phyloP scores from a whole-genome alignment of 257 asterid species.

The Paraleonurus japonicus region DNA sequence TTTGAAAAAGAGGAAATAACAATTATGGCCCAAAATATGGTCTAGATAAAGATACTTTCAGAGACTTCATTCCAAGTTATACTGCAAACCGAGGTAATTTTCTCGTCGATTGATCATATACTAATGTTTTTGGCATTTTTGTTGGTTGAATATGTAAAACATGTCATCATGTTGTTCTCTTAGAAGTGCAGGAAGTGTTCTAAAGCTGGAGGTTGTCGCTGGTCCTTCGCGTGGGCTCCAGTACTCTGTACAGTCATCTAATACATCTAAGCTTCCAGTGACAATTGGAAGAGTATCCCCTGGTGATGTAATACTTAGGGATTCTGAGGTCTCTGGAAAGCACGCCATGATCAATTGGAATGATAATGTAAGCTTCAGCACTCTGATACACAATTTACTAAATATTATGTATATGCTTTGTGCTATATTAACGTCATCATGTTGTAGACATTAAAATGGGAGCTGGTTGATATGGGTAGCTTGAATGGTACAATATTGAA shows the following conservation, averaged over 20 bases:
- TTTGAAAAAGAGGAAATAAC: conserved; percentile 32
- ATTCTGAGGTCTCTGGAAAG: conserved; percentile 97
- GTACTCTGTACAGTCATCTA: conserved; percentile 59
- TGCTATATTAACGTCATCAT: conserved; percentile 31
- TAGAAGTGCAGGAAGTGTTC: conserved; percentile 96
- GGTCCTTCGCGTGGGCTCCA: conserved; percentile 85
- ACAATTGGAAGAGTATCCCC: conserved; percentile 93
- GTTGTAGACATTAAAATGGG: conserved; percentile 85
- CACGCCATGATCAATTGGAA: conserved; percentile 94
- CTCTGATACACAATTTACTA: conserved; percentile 27
- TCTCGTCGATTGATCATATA: conserved; percentile 30
- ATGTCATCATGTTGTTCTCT: conserved; percentile 68
- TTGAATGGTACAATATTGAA: conserved; percentile 78
- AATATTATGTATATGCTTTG: conserved; percentile 33
- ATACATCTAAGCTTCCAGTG: conserved; percentile 69
- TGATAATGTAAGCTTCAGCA: conserved; percentile 50
- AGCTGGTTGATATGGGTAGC: conserved; percentile 98
- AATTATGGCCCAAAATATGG: conserved; percentile 26
- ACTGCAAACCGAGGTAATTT: conserved; percentile 65
- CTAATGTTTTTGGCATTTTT: conserved; percentile 20
- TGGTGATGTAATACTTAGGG: conserved; percentile 67
- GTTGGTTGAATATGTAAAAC: conserved; percentile 46
- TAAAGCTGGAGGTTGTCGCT: conserved; percentile 80
- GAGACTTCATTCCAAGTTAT: conserved; percentile 35
- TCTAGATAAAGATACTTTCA: conserved; percentile 29